Evolutionary conservation across 306 rosid genomes (phyloP), one percentile per base, ranked within the genome.

Genomic region (Sechiopsis laciniata): DNA sequence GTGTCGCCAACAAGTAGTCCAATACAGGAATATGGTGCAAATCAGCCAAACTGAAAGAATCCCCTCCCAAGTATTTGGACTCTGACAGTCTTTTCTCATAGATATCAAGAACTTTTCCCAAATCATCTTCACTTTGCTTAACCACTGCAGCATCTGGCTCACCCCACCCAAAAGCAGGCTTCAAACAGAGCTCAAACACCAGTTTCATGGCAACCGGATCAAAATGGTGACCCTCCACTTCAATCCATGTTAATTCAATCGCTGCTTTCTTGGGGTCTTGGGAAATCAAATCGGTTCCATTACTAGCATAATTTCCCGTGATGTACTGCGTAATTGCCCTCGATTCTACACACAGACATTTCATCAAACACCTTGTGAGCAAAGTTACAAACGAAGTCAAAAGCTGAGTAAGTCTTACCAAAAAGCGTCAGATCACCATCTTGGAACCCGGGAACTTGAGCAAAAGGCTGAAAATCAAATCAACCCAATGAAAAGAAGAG

Each of bases 401-500:
- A 26, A 17, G 45, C 16, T 8, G 17, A 3, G 5, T 0, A 6
- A 42, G 12, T 0, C n/a, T 78, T 84, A 91, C 92, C 95, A 74
- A 87, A 85, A 57, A 88, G 88, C 64, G 80, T 75, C 51, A 87
- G 71, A 60, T 86, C 91, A 80, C 87, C 96, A 70, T 87, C 87
- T 82, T 87, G 87, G 42, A 86, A 81, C 0, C 82, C 96, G 17
- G 97, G 96, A 78, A 91, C 80, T 80, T 85, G 91, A 71, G 93
- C 93, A 78, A 89, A 89, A 46, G 97, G 97, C 96, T 90, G 84
- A 77, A 21, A 57, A 57, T 19, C 3, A 24, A 59, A 78, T 40
- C 29, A 62, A 62, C 16, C 20, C 46, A 10, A 15, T 29, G 16
- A 32, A 48, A 2, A 76, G 29, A 17, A 24, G 8, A 37, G 9